A percentile compares a stretch with the other conserved stretches of the same genome.
These are phyloP conservation scores for Trifolium fragiferum DNA, from an alignment of 306 rosid genomes.

Conservation along the genomic window DNA sequence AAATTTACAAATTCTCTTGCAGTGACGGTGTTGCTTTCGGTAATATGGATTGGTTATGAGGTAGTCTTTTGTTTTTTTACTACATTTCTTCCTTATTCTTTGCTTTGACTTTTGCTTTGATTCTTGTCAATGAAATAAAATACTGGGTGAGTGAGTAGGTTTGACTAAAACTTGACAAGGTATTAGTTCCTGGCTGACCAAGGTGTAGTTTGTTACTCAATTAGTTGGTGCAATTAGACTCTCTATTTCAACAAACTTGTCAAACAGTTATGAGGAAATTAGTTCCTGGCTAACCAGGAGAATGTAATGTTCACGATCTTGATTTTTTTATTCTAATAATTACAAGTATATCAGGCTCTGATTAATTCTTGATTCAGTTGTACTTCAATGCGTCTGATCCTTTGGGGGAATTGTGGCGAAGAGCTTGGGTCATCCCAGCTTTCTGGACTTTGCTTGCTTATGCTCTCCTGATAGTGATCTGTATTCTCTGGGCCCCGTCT, in stretches of 20 bases:
- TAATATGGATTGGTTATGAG: conserved; percentile 81
- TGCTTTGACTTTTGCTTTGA: conserved; percentile 2
- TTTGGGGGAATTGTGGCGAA: conserved; percentile 71
- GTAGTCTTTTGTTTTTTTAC: conserved; percentile 43
- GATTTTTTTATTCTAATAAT: conserved; percentile 3
- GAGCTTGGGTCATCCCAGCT: conserved; percentile 79
- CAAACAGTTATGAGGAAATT: conserved; percentile 28
- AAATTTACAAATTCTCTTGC: conserved; percentile 84
- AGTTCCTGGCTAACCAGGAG: conserved; percentile 13
- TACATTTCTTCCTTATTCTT: not conserved
- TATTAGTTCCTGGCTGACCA: conserved; percentile 14
- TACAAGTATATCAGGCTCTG: conserved; percentile 24
- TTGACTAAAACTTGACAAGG: conserved; percentile 13
- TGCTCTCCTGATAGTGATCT: conserved; percentile 59
- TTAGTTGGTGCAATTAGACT: too few relatives aligned
- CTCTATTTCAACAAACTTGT: not conserved
- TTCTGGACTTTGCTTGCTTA: conserved; percentile 77
- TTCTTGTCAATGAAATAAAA: conserved; percentile 10
- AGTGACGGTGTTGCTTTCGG: conserved; percentile 70
- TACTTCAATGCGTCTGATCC: conserved; percentile 81
- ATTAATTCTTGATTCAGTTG: conserved; percentile 56
- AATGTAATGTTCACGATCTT: conserved; percentile 13
- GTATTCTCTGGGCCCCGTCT: conserved; percentile 80
- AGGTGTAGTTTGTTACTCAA: too few relatives aligned
- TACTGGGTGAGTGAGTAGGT: conserved; percentile 8